Conservation (phyloP, 2,329 filamentous ascomycete species). For the Verruconis gallopava region DNA sequence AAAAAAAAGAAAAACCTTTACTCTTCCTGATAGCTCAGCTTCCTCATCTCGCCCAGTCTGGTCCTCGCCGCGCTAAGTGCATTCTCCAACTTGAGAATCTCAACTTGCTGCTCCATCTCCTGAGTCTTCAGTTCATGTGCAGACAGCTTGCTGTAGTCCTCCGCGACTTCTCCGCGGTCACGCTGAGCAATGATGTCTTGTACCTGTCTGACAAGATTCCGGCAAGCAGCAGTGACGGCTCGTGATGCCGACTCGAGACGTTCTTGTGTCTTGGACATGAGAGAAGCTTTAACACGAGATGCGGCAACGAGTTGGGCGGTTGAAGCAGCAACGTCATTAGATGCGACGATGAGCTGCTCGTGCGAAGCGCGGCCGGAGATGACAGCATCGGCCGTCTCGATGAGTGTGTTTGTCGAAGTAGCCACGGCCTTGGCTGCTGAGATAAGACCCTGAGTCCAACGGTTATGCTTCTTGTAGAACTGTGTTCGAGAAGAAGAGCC, state of each 20-base stretch:
- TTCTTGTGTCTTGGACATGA: constrained; percentile 97
- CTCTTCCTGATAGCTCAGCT: constrained; percentile 85
- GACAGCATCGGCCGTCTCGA: constrained; percentile 95
- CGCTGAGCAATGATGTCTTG: constrained; percentile 87
- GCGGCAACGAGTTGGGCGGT: constrained; percentile 95
- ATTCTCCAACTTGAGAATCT: constrained; percentile 94
- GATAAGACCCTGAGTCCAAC: constrained; percentile 96
- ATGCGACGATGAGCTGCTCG: constrained; percentile 94
- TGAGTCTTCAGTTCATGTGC: constrained; percentile 95
- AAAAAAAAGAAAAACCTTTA: constrained; percentile 10
- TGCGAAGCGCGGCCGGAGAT: constrained; percentile 83
- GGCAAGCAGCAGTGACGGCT: constrained; percentile 80
- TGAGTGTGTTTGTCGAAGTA: constrained; percentile 83
- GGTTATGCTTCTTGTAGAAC: constrained; percentile 99
- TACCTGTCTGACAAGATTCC: constrained; percentile 79
- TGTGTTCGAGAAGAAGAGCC: constrained; percentile 78
- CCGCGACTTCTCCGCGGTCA: constrained; percentile 64
- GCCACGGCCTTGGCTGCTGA: constrained; percentile 95
- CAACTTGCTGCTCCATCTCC: constrained; percentile 99
- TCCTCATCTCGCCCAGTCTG: constrained; percentile 91
- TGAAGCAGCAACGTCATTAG: constrained; percentile 90
- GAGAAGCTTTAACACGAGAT: constrained; percentile 88
- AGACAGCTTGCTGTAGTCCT: constrained; percentile 80
- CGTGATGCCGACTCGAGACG: constrained; percentile 81
- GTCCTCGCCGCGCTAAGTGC: constrained; percentile 63